Base-by-base conservation (phyloP, 345 rosid species). In the Pugionium dolabratum region DNA sequence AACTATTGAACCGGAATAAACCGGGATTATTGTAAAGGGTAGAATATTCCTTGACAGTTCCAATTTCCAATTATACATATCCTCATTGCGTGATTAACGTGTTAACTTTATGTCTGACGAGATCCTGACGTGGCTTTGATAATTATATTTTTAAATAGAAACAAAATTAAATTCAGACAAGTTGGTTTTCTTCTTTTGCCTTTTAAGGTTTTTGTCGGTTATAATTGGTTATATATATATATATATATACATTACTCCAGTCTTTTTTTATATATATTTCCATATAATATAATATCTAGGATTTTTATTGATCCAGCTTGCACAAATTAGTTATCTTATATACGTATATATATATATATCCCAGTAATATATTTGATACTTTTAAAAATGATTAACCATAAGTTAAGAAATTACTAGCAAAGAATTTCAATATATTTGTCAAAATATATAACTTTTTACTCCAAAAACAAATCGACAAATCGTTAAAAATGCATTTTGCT, bases 31-130 rank as follows among this genome's bases (percentile, higher is more conserved):
- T 28, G 48, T 57, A 32, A 1, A 11, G 3, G 2, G 31, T 37
- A 7, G 62, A 66, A 66, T 65, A 73, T 73, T 66, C 66, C n/a
- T 6, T 63, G 61, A 72, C 71, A 42, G 34, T 64, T 56, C 36
- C 6, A 26, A 40, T 55, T 32, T 40, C 30, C 64, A 48, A 11
- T 31, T 37, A 18, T 18, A 18, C 10, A 37, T 50, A 36, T 42
- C 34, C 35, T 42, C 48, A 1, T 66, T 47, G 55, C 77, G 69
- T 73, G 64, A 65, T 65, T 34, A 42, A 57, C 52, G 63, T 73
- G 72, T 54, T n/a, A 52, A 49, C 60, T 29, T 36, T 2, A 58
- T 7, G 32, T 8, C 63, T 54, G 72, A 73, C 62, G 45, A 37
- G 57, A 5, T 44, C 6, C 9, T 33, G 52, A 73, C 72, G 72